Percentiles rank a stretch among this genome's conserved stretches.
phyloP scores from a whole-genome alignment of 1,284 basidiomycete genomes.

The Apiotrichum veenhuisii region DNA sequence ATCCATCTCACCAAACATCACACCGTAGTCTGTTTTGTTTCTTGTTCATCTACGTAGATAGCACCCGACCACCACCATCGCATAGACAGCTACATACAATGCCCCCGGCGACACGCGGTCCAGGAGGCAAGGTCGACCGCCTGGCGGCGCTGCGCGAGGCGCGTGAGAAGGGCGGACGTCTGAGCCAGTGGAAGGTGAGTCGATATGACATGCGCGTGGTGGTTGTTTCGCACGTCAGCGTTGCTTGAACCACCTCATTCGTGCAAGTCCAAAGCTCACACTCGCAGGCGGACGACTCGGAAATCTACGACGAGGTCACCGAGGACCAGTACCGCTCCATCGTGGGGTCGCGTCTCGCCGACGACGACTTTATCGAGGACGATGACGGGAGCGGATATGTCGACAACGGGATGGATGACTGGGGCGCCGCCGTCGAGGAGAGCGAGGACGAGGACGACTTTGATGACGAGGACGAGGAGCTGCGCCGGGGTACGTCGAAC shows the following conservation, averaged over 20 bases:
- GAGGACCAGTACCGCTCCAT: slow-evolving; percentile 87
- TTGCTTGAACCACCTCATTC: background rate
- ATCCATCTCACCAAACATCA: background rate
- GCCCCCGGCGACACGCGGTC: background rate
- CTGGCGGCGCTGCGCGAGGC: slow-evolving; percentile 52
- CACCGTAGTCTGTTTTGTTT: too few relatives aligned
- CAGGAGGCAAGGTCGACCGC: slow-evolving; percentile 25
- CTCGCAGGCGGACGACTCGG: slow-evolving; percentile 58
- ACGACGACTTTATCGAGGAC: slow-evolving; percentile 85
- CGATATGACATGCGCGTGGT: too few relatives aligned
- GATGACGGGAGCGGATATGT: slow-evolving; percentile 90
- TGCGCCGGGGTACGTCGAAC: slow-evolving; percentile 32
- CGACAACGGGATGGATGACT: slow-evolving; percentile 95
- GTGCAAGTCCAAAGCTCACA: slow-evolving; percentile 11
- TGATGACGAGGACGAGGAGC: slow-evolving; percentile 49
- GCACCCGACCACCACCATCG: too few relatives aligned
- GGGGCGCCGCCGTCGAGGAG: slow-evolving; percentile 58
- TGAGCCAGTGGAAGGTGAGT: slow-evolving; percentile 53
- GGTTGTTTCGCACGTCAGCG: background rate
- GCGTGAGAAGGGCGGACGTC: slow-evolving; percentile 49
- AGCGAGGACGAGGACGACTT: slow-evolving; percentile 49
- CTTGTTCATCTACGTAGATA: too few relatives aligned
- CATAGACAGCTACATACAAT: too few relatives aligned
- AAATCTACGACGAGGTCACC: slow-evolving; percentile 86
- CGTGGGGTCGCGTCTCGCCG: slow-evolving; percentile 76